Conservation (phyloP, 495 filamentous ascomycete species). For the Aspergillus biplanus region DNA sequence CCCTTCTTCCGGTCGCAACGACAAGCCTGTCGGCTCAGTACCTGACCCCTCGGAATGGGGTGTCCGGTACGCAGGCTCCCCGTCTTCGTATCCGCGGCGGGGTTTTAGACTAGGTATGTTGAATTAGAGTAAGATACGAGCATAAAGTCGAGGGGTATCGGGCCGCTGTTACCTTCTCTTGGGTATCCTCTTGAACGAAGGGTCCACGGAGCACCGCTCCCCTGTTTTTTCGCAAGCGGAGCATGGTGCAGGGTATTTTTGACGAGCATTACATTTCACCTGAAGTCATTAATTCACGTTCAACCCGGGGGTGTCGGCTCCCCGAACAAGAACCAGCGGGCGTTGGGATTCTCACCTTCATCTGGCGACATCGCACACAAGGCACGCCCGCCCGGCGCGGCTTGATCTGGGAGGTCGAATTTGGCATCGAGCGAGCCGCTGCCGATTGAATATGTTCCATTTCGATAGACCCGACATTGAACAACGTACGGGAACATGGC, state of each 20-base stretch:
- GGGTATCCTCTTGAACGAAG: slow-evolving; percentile 16
- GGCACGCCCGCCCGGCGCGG: slow-evolving; percentile 12
- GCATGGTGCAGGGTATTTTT: slow-evolving; percentile 3
- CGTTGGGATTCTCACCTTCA: background rate
- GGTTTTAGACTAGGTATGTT: slow-evolving; percentile 7
- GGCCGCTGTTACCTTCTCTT: slow-evolving; percentile 9
- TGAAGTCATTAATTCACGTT: background rate
- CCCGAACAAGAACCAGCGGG: background rate
- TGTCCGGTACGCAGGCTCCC: background rate
- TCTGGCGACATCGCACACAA: slow-evolving; percentile 13
- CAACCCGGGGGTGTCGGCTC: background rate
- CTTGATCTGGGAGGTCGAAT: slow-evolving; percentile 1
- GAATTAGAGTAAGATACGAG: too few relatives aligned
- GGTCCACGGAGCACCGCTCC: slow-evolving; percentile 14
- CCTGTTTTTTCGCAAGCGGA: slow-evolving; percentile 10
- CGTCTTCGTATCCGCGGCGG: background rate
- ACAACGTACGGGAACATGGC: too few relatives aligned
- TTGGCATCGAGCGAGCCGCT: background rate
- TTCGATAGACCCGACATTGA: too few relatives aligned
- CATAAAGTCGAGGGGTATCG: too few relatives aligned
- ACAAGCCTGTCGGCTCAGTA: background rate
- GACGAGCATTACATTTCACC: slow-evolving; percentile 11
- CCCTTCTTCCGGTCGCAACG: background rate
- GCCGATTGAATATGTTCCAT: slow-evolving; percentile 5
- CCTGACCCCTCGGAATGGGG: background rate